Evolutionary conservation across 306 rosid species (phyloP), one percentile per base, ranked within the genome.

Genomic region (Crotalaria pallida): DNA sequence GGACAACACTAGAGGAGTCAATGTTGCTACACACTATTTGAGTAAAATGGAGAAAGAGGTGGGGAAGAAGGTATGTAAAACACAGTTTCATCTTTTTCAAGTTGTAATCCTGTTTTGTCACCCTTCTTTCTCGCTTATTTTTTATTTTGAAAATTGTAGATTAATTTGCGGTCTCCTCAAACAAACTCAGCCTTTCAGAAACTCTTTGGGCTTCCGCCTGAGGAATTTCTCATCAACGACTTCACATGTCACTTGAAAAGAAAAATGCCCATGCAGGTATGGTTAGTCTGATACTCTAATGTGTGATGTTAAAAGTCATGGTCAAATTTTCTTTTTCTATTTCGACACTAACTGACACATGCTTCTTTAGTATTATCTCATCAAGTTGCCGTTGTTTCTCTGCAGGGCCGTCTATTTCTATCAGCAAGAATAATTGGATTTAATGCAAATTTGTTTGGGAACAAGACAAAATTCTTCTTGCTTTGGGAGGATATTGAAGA

Each of bases 401-500:
- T 74, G 69, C 86, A 95, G 99, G 99, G 97, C 5, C 97, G 99
- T 68, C 87, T 95, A 45, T 95, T 91, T 79, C 84, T 95, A 36
- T 95, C 99, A 38, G 77, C 99, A 69, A 89, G 99, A 84, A 88
- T 95, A 53, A 80, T 95, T 77, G 99, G 99, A 58, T 95, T 95
- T 81, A 88, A 89, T 83, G 90, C 97, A 73, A 91, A 95, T 77
- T 82, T 95, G 78, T 91, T 95, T 77, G 97, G 97, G 44, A 88
- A 82, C 70, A 91, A 80, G 86, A 95, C 99, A 21, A 89, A 79
- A 27, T 95, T 91, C 84, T 95, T 83, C 75, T 86, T 95, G 62
- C 89, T 95, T 66, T 95, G 99, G 99, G 99, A 89, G 86, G 99
- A 95, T 78, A 91, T 95, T 75, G 97, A 95, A 72, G 96, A 91